Conservation (phyloP, 306 rosid genomes). For the Leucaena leucocephala region DNA sequence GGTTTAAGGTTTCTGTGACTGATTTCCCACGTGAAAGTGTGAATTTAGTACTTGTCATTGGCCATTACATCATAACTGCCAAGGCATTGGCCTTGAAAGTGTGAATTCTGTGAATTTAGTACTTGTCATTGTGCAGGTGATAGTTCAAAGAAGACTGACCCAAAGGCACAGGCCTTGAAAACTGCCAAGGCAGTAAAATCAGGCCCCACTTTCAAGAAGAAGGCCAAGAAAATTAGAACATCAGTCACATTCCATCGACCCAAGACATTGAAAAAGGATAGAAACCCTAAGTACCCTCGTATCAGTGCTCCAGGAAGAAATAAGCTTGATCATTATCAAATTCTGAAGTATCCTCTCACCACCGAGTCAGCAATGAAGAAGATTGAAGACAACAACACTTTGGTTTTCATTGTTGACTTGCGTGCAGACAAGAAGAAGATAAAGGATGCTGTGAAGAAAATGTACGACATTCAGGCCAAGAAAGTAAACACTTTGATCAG, state of each 20-base stretch:
- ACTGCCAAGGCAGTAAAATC: constrained; percentile 62
- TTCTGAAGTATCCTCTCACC: constrained; percentile 78
- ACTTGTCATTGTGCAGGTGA: constrained; percentile 46
- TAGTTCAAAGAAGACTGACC: constrained; percentile 48
- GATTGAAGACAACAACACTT: constrained; percentile 85
- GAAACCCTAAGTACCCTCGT: constrained; percentile 85
- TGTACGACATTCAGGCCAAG: constrained; percentile 89
- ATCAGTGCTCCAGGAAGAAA: constrained; percentile 84
- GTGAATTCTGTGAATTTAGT: no score
- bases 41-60: neutral
- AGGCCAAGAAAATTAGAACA: constrained; percentile 58
- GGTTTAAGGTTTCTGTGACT: neutral
- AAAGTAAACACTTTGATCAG: constrained; percentile 89
- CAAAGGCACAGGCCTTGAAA: constrained; percentile 66
- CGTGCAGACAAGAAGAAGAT: constrained; percentile 93
- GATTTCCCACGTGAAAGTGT: neutral
- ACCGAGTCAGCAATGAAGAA: constrained; percentile 93
- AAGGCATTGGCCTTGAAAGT: no score
- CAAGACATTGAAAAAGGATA: constrained; percentile 65
- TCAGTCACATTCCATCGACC: constrained; percentile 68
- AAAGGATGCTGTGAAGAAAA: constrained; percentile 79
- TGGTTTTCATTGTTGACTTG: constrained; percentile 86
- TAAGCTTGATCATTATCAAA: constrained; percentile 84
- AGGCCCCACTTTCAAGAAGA: constrained; percentile 48
- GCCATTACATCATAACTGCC: neutral